A percentile compares a stretch with the other conserved stretches of the same genome.
Conservation (phyloP, 2,329 filamentous ascomycete species). For the Chaetomiaceae sp. region DNA sequence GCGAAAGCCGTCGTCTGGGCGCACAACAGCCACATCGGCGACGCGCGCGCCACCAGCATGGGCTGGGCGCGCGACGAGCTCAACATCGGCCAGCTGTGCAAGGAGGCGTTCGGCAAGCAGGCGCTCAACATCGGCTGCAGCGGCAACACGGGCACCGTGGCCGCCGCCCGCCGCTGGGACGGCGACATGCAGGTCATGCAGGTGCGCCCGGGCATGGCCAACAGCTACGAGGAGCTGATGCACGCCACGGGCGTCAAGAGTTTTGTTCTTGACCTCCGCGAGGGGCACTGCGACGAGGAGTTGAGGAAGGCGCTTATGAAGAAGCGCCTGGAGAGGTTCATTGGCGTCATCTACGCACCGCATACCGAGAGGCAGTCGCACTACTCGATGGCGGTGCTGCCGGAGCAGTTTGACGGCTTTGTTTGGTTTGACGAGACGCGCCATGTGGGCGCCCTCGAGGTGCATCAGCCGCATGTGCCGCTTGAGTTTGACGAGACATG, state of each 20-base stretch:
- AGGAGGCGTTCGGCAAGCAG: conserved; percentile 36
- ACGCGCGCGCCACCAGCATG: conserved; percentile 49
- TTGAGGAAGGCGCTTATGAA: conserved; percentile 35
- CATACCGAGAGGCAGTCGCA: conserved; percentile 46
- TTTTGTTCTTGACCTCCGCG: conserved; percentile 45
- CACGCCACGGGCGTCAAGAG: conserved; percentile 42
- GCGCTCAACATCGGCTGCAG: conserved; percentile 38
- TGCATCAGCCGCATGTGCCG: conserved; percentile 39
- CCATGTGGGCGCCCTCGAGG: conserved; percentile 43
- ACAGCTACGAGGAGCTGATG: conserved; percentile 47
- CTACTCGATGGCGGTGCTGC: conserved; percentile 43
- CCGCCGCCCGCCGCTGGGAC: conserved; percentile 48
- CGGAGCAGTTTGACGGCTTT: conserved; percentile 46
- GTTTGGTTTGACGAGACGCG: conserved; percentile 46
- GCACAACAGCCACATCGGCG: conserved; percentile 50
- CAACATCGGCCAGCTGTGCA: conserved; percentile 52
- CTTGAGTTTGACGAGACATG: conserved; percentile 45
- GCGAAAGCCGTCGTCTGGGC: conserved; percentile 50
- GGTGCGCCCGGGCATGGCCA: conserved; percentile 40
- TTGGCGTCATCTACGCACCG: conserved; percentile 49
- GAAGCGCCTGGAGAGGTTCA: conserved; percentile 46
- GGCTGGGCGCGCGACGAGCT: conserved; percentile 40
- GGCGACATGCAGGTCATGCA: conserved; percentile 47
- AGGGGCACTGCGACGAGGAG: conserved; percentile 31
- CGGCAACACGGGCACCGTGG: conserved; percentile 48